These are phyloP conservation scores for Sporothrix curviconia DNA, from an alignment of 2,329 filamentous ascomycete genomes.

Conservation along the genomic window DNA sequence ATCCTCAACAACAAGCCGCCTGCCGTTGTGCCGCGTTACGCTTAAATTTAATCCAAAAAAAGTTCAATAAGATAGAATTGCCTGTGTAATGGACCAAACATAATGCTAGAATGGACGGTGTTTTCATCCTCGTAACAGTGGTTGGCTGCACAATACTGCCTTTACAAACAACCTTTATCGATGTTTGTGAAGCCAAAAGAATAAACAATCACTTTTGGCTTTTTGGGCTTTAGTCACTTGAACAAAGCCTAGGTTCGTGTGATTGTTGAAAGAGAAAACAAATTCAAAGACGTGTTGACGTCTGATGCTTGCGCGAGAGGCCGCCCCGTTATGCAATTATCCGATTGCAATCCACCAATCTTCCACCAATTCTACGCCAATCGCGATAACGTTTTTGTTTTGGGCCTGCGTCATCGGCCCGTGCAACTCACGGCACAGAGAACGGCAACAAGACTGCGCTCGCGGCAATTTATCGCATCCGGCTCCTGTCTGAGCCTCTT, in stretches of 20 bases:
- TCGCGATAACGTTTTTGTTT: background rate
- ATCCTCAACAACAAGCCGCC: conserved; percentile 26
- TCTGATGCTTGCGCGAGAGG: no score
- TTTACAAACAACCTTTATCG: no score
- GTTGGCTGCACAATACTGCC: no score
- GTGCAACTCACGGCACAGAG: background rate
- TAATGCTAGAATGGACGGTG: no score
- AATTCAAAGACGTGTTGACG: no score
- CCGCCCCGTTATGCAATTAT: background rate
- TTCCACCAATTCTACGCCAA: background rate
- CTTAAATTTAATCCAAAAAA: background rate
- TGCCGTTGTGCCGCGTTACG: no score
- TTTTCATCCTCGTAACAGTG: no score
- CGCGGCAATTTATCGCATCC: background rate
- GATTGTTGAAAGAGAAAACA: no score
- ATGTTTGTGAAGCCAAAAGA: no score
- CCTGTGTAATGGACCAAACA: background rate
- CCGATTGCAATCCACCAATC: background rate
- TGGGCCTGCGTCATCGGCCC: conserved; percentile 11
- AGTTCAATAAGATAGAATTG: background rate
- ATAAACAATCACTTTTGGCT: no score
- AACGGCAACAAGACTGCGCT: background rate
- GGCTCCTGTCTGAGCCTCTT: background rate
- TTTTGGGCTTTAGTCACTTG: no score
- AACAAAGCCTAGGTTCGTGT: no score